A percentile compares a stretch with the other conserved stretches of the same genome.
Evolutionary conservation across 2,329 filamentous ascomycete genomes (phyloP).

Genomic region (Bipolaris gigantea): DNA sequence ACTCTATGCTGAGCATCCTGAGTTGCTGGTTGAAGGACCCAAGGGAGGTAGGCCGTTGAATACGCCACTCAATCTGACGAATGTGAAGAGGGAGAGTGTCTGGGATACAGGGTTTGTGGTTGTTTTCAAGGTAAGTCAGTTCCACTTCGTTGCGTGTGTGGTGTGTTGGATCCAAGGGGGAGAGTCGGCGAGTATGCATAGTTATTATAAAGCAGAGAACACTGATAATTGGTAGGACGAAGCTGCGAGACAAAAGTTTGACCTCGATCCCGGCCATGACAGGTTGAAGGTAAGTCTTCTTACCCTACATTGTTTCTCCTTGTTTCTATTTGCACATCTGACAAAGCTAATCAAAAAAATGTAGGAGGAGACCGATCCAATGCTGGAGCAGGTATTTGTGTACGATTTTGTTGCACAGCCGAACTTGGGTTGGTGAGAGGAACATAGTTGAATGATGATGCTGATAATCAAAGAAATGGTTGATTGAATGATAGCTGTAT

Average conservation of each 20-base stretch:
- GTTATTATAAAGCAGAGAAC: background rate
- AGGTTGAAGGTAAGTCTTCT: slow-evolving; percentile 26
- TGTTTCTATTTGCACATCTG: background rate
- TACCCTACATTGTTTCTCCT: background rate
- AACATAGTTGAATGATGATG: too few species aligned
- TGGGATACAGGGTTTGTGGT: slow-evolving; percentile 35
- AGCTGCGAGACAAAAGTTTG: slow-evolving; percentile 25
- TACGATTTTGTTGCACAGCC: slow-evolving; percentile 33
- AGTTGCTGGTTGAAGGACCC: slow-evolving; percentile 19
- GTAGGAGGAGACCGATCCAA: slow-evolving; percentile 32
- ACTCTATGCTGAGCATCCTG: slow-evolving; percentile 24
- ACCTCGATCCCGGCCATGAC: slow-evolving; percentile 28
- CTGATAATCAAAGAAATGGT: background rate
- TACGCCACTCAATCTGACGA: slow-evolving; percentile 25
- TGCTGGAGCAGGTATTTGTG: slow-evolving; percentile 32
- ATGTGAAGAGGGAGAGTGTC: slow-evolving; percentile 24
- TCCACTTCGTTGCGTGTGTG: background rate
- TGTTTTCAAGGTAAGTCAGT: slow-evolving; percentile 26
- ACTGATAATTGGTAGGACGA: slow-evolving; percentile 17
- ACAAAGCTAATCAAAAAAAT: background rate
- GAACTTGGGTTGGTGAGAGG: slow-evolving; percentile 27
- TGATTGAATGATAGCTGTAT: background rate
- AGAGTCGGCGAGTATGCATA: background rate
- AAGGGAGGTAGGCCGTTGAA: slow-evolving; percentile 26
- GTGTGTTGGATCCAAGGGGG: background rate